Evolutionary conservation across 1,139 yeast genomes (phyloP), one percentile per base, ranked within the genome.

Genomic region (Spencermartinsiella ligniputridi): DNA sequence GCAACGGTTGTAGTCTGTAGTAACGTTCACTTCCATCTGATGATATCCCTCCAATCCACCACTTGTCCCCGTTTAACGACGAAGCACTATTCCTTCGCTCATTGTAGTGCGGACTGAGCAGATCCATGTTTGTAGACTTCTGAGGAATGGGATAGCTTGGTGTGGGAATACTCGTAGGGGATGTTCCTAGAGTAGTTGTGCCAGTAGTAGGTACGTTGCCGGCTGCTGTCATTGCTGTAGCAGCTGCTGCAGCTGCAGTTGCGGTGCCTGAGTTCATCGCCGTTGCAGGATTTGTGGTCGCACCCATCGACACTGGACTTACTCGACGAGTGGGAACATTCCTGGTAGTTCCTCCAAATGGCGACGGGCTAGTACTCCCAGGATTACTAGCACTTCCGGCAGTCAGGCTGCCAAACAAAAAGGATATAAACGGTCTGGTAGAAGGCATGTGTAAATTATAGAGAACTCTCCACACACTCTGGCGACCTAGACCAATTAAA

Each of bases 41-140:
- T 2, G 63, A 50, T 20, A 58, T 45, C 4, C 64, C 63, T 3
- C 65, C 65, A 24, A 61, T 60, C 65, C 66, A 61, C 63, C 63
- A 59, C 42, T 58, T 58, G 37, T 56, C 60, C 12, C 48, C 47
- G n/a, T 37, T 42, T 30, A 48, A 20, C 17, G 49, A 43, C 27
- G 48, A 42, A 16, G 41, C 44, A 35, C 50, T 52, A 44, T 51
- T 51, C 19, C 53, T 44, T 17, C 54, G 40, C 27, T 53, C 54
- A n/a, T 25, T 41, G 40, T 42, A 44, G 25, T 41, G 35, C 18
- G 42, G n/a, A 38, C 19, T 27, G 32, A 25, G 41, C 22, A 21
- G 46, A 33, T 19, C 12, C 25, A 35, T 30, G 21, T 39, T 18
- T n/a, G 42, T 24, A n/a, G 41, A 22, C 22, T 19, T 19, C 15